Base-by-base conservation (phyloP, 2,329 filamentous ascomycete genomes). In the Neopestalotiopsis clavispora region DNA sequence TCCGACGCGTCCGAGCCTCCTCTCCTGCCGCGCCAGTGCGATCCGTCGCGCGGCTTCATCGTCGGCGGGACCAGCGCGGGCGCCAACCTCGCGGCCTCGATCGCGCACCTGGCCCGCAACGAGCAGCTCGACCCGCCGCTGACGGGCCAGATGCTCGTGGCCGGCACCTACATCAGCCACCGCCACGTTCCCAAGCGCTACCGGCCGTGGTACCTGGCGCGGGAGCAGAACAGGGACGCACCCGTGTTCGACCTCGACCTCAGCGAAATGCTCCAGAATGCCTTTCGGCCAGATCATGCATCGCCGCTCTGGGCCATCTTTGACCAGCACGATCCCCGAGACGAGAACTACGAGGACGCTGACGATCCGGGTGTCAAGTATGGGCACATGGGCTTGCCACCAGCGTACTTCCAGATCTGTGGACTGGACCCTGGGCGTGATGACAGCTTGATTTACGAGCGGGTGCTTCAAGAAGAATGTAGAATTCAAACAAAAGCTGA, bases 41-140 rank as follows among this genome's bases (percentile, higher is more conserved):
- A 63, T n/a, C 17, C 58, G 20, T 30, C 20, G 13, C 9, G 23
- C 23, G 65, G 65, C 52, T 67, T 67, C 49, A 67, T 67, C 20
- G 65, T 67, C 10, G 65, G 17, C 28, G 65, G 65, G 13, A 61
- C 38, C 38, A 60, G 56, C 38, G 30, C 65, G 12, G 65, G 65
- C 23, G 65, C 65, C 34, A 60, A 67, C 23, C 34, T 67, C 2
- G 65, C 65, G 2, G 66, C 67, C 17, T 68, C 68, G 10, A 49
- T 70, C 6, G 67, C 70, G n/a, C 70, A 72, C 32, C 30, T 71
- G n/a, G 70, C 70, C 13, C 68, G 69, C 1, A 67, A 71, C 23
- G 23, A 40, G 7, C 59, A 59, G 4, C 62, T 72, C 12, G 4
- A 40, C 10, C 70, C 70, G 49, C 61, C 65, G n/a, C 42, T 73